Evolutionary conservation across 352 stramenopile species (phyloP), one percentile per base, ranked within the genome.

Genomic region (Phytophthora idaei): DNA sequence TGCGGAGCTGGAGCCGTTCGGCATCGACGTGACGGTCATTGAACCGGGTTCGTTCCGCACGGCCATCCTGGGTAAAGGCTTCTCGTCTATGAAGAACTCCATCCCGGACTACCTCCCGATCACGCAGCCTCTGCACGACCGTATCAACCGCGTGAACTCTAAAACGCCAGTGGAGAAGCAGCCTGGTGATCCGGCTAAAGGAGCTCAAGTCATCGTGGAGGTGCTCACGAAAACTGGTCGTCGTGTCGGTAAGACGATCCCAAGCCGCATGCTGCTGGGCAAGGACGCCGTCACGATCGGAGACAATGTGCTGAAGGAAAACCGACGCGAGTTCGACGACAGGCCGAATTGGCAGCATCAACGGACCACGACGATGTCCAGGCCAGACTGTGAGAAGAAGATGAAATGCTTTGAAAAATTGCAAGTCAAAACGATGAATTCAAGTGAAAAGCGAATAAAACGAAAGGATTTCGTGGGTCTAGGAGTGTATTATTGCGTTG

Each of bases 31-130:
- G 29, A 80, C 69, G 3, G 73, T 76, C 53, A 74, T 85, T 47
- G 76, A 85, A 44, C 76, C 76, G 17, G 71, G 76, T n/a, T 74
- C 67, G 31, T 82, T 85, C 62, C 71, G 76, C 27, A 85, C 76
- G 3, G 59, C 57, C 7, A 76, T 81, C 45, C 57, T 81, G 27
- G 71, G 71, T 42, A 78, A 78, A 59, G 66, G 67, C 2, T 74
- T 69, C 34, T 68, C 28, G 8, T 44, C 64, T 3, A 72, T 74
- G 70, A 64, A 77, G 50, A 71, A 49, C 10, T 69, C 67, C 15
- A 79, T 79, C 42, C 55, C 64, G 2, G 72, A 76, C 52, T 79
- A 79, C 41, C 55, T 67, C 4, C 72, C 68, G 5, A 66, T 74
- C 37, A 77, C 64, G 31, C 5, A 74, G 25, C 31, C 55, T 52